Percentiles rank a stretch among this genome's conserved stretches.
Conservation (phyloP, 495 filamentous ascomycete species). For the Extremus antarcticus region DNA sequence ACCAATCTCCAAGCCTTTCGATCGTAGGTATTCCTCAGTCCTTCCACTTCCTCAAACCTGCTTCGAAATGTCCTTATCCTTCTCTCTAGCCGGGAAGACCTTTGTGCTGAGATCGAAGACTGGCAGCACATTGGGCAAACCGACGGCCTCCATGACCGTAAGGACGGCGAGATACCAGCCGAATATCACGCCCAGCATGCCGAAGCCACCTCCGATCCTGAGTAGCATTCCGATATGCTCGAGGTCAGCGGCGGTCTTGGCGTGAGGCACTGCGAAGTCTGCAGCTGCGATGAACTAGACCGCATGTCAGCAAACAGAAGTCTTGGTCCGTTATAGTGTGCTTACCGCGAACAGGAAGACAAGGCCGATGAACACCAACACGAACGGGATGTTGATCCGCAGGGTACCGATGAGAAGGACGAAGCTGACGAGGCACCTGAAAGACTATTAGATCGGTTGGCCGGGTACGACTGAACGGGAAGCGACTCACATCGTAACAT, state of each 20-base stretch:
- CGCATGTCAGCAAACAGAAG: too few species aligned
- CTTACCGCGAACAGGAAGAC: constrained; percentile 16
- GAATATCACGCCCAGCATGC: constrained; percentile 13
- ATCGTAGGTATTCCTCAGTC: too few species aligned
- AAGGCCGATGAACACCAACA: constrained; percentile 19
- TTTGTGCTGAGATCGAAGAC: constrained; percentile 11
- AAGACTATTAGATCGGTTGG: neutral
- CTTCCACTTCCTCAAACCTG: neutral
- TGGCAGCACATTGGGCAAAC: constrained; percentile 11
- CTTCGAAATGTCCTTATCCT: neutral
- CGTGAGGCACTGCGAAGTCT: constrained; percentile 11
- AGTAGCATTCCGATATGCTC: constrained; percentile 11
- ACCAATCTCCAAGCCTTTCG: too few species aligned
- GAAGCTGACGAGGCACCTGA: constrained; percentile 18
- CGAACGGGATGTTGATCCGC: constrained; percentile 17
- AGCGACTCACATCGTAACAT: constrained; percentile 17
- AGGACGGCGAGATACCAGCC: constrained; percentile 19
- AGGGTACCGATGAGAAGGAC: constrained; percentile 15
- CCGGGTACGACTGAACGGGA: too few species aligned
- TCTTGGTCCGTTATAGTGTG: too few species aligned
- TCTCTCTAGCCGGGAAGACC: constrained; percentile 11
- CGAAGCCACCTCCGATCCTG: constrained; percentile 20
- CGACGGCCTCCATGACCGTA: constrained; percentile 11
- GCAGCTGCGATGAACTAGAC: constrained; percentile 20
- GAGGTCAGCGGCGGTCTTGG: constrained; percentile 5